Evolutionary conservation across 257 asterid genomes (phyloP), one percentile per base, ranked within the genome.

Genomic region (Primulina eburnea): DNA sequence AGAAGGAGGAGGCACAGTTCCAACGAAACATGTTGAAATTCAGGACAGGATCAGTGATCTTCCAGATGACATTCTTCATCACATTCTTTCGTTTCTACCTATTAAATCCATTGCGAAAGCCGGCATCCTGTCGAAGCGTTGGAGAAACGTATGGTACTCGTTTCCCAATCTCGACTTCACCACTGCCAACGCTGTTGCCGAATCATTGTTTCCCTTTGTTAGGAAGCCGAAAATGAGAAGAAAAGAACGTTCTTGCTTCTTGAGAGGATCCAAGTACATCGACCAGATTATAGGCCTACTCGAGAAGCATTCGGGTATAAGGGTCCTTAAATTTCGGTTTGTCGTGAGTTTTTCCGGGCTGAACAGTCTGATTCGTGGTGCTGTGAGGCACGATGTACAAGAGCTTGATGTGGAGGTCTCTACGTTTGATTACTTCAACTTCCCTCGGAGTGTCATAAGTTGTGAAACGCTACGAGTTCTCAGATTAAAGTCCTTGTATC

Each of bases 41-140:
- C 52, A 70, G 24, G 97, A 92, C 62, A 80, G 83, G 24, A 82
- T 92, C 82, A 92, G 92, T 55, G 88, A 86, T 73, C 92, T 92
- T 6, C 97, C 96, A 0, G 86, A 88, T 70, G 91, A 87, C 67
- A 67, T 92, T 60, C 72, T 92, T 57, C 89, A 87, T 71, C 95
- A 71, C n/a, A 73, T 90, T 40, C 82, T 88, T 73, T 76, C 74
- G 26, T 76, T 77, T 34, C 63, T 92, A 8, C 96, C 97, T 0
- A 80, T 92, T 69, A 77, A 75, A 80, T 85, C 85, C 61, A 78
- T 89, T 7, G 96, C 96, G 0, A 90, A 72, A 29, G 79, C 92
- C 60, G 77, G 95, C 71, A 68, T 87, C 2, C 69, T 92, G 9
- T 92, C 97, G 2, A 82, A 79, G 4, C 73, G 98, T 34, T 92